These are phyloP conservation scores for Fusarium temperatum DNA, from an alignment of 2,329 filamentous ascomycete genomes.

Conservation along the genomic window DNA sequence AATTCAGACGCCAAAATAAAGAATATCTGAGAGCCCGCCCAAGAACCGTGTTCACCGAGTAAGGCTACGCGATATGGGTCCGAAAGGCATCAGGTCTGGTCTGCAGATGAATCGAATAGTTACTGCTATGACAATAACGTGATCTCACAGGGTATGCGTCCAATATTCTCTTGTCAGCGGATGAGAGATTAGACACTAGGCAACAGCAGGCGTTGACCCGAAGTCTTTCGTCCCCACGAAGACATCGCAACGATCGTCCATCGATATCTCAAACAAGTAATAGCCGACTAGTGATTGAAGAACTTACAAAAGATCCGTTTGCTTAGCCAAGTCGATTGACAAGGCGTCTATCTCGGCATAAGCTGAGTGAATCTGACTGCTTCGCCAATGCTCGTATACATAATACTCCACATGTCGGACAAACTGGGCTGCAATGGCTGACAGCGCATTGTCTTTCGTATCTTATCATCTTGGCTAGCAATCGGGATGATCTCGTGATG, in stretches of 20 bases:
- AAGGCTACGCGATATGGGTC: slow-evolving; percentile 10
- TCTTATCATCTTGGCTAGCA: neutral
- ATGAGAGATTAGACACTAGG: too few relatives aligned
- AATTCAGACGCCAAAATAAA: slow-evolving; percentile 62
- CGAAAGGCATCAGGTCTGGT: too few relatives aligned
- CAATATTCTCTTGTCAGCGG: too few relatives aligned
- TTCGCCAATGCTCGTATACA: neutral
- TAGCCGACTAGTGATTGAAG: neutral
- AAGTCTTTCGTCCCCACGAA: neutral
- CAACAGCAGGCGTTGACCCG: neutral
- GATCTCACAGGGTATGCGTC: neutral
- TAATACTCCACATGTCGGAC: neutral
- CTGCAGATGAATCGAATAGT: neutral
- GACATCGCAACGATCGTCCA: neutral
- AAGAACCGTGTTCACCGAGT: slow-evolving; percentile 79
- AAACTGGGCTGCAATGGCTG: neutral
- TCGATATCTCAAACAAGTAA: neutral
- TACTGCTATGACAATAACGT: neutral
- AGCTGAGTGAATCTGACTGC: neutral
- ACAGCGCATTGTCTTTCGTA: too few relatives aligned
- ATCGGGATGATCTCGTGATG: neutral
- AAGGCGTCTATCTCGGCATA: neutral
- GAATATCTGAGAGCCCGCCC: slow-evolving; percentile 73
- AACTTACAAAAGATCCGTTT: neutral
- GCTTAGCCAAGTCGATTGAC: neutral